Base-by-base conservation (phyloP, 768 basidiomycete genomes). In the Russula sp. region DNA sequence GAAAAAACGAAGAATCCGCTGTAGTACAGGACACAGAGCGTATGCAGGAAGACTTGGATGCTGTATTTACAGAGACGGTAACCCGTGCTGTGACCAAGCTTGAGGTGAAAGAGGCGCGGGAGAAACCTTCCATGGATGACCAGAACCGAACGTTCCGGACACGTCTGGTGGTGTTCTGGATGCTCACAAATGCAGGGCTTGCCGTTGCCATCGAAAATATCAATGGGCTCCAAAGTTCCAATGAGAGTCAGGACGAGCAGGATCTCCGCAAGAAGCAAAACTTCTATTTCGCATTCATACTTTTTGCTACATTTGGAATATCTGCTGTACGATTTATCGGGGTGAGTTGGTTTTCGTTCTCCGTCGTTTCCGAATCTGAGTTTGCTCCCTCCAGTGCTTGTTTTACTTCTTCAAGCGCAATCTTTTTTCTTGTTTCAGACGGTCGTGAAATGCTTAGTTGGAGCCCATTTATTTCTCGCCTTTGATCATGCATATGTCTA, bases 101-200 rank as follows among this genome's bases (percentile, higher is more conserved):
- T 61, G 79, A 84, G 16, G 78, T 79, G 44, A 84, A 85, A 66
- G 90, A 92, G 61, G 84, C 71, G 0, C 58, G 80, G 2, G 90
- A 92, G 75, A 89, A 88, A 72, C 92, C 92, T 5, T 93, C 84
- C 1, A 80, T 88, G 81, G 92, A 95, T 72, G 92, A 95, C 71
- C 80, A 87, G 75, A 94, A 94, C 79, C 89, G 87, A 77, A 94
- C 93, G 14, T 95, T 95, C 88, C 85, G 92, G 63, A 94, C 93
- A 2, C 87, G 92, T 55, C 80, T 94, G 26, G 91, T 94, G 49
- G 84, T 88, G 14, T 78, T 82, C 59, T 93, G 92, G 92, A 89
- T 93, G 84, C 76, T 89, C 55, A 67, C 75, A 13, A 93, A 93
- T 70, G 89, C 89, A 40, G 77, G 70, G 6, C 76, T 93, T 24